These are phyloP conservation scores for Suhomyces faveliae DNA, from an alignment of 805 yeast genomes.

Conservation along the genomic window DNA sequence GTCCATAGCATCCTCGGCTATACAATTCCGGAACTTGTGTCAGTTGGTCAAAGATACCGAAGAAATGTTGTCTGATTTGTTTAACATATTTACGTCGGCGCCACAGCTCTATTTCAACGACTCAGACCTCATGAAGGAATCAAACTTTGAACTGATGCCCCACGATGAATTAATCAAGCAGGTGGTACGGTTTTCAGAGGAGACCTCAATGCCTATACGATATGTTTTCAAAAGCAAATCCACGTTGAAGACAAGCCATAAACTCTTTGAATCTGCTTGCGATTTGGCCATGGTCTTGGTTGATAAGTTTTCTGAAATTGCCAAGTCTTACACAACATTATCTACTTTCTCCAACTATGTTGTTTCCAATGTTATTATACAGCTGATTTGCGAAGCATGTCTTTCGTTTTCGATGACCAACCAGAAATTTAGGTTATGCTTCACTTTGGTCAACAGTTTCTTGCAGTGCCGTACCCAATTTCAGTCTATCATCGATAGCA, in stretches of 20 bases:
- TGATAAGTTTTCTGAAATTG: slow-evolving; percentile 14
- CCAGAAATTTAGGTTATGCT: slow-evolving; percentile 35
- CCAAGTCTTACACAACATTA: slow-evolving; percentile 18
- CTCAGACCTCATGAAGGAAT: slow-evolving; percentile 18
- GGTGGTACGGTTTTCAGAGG: slow-evolving; percentile 20
- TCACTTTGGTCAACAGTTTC: slow-evolving; percentile 35
- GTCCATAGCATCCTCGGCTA: slow-evolving; percentile 1
- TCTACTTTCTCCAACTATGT: slow-evolving; percentile 26
- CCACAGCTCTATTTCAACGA: slow-evolving; percentile 37
- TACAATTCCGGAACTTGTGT: slow-evolving; percentile 1
- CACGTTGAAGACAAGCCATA: slow-evolving; percentile 9
- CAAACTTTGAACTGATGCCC: slow-evolving; percentile 10
- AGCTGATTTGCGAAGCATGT: slow-evolving; percentile 36
- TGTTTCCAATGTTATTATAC: slow-evolving; percentile 31
- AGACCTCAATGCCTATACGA: slow-evolving; percentile 25
- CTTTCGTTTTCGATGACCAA: slow-evolving; percentile 33
- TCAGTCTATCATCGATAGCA: slow-evolving; percentile 8
- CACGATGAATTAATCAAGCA: slow-evolving; percentile 12
- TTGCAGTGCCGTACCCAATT: slow-evolving; percentile 25
- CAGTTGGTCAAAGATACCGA: slow-evolving; percentile 13
- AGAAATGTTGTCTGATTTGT: slow-evolving; percentile 31
- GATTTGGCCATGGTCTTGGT: slow-evolving; percentile 32
- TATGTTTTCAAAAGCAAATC: slow-evolving; percentile 22
- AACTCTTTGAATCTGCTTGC: slow-evolving; percentile 35
- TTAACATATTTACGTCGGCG: slow-evolving; percentile 30